Evolutionary conservation across 148 eudicot species (phyloP).

Genomic region (Simmondsia chinensis): DNA sequence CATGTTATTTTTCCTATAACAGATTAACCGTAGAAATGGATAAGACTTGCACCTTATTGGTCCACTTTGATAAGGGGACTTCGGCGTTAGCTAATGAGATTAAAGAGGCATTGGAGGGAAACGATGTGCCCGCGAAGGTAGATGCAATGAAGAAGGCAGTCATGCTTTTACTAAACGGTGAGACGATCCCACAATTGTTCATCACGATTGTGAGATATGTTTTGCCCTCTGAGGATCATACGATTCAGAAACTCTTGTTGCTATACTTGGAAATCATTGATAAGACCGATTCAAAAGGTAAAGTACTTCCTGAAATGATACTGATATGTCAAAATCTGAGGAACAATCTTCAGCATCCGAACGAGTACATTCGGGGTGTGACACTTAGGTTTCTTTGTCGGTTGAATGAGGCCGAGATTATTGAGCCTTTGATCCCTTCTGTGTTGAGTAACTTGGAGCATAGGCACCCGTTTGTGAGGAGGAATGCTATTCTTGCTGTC

Average conservation of each 20-base stretch:
- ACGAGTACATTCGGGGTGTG: constrained; percentile 77
- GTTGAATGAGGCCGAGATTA: constrained; percentile 57
- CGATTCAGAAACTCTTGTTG: constrained; percentile 57
- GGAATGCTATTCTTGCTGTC: constrained; percentile 69
- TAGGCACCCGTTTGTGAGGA: constrained; percentile 60
- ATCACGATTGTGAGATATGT: constrained; percentile 73
- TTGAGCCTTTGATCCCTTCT: constrained; percentile 67
- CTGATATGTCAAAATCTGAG: constrained; percentile 68
- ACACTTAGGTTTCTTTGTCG: constrained; percentile 74
- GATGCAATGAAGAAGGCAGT: constrained; percentile 78
- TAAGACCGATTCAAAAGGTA: constrained; percentile 68
- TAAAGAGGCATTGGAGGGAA: constrained; percentile 73
- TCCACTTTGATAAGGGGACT: constrained; percentile 72
- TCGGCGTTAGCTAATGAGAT: constrained; percentile 76
- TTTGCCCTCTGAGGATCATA: constrained; percentile 69
- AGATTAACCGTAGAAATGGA: no score
- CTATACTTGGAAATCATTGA: constrained; percentile 70
- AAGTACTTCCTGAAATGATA: constrained; percentile 66
- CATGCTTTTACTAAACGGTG: constrained; percentile 72
- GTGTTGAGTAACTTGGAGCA: constrained; percentile 59
- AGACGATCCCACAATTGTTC: constrained; percentile 63
- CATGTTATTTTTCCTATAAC: no score
- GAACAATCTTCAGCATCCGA: constrained; percentile 67
- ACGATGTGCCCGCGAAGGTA: constrained; percentile 46
- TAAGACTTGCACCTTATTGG: constrained; percentile 57